phyloP scores from a whole-genome alignment of 2,329 filamentous ascomycete genomes.

The Cordyceps javanica region DNA sequence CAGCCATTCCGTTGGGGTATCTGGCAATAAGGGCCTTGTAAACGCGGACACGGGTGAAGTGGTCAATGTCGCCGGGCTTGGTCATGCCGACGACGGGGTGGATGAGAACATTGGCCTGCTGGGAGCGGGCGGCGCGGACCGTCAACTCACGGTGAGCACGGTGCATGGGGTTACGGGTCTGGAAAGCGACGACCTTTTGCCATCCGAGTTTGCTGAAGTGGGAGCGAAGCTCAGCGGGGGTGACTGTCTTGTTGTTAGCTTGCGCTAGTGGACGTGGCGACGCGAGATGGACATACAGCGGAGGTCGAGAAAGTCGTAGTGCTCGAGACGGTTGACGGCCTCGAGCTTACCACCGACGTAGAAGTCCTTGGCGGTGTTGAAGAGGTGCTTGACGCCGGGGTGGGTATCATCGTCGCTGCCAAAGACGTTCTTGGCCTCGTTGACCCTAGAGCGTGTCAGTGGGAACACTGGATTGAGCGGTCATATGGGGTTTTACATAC shows the following conservation, averaged over 20 bases:
- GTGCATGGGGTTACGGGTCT: constrained; percentile 99
- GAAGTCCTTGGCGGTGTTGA: constrained; percentile 72
- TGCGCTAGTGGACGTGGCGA: not conserved
- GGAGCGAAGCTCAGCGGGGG: constrained; percentile 85
- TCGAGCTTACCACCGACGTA: constrained; percentile 96
- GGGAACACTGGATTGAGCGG: not conserved
- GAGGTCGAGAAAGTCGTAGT: constrained; percentile 98
- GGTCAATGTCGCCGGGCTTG: constrained; percentile 98
- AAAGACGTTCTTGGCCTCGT: constrained; percentile 92
- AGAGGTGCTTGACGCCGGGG: constrained; percentile 87
- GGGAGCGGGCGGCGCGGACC: constrained; percentile 88
- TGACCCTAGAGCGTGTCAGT: constrained; percentile 48
- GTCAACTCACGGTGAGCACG: constrained; percentile 96
- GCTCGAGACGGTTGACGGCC: constrained; percentile 88
- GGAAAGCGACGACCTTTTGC: constrained; percentile 96
- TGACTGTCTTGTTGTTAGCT: constrained; percentile 48
- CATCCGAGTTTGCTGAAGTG: constrained; percentile 99
- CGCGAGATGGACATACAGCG: constrained; percentile 58
- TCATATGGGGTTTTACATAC: constrained; percentile 43
- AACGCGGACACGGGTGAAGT: constrained; percentile 97
- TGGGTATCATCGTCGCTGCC: constrained; percentile 85
- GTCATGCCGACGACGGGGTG: constrained; percentile 97
- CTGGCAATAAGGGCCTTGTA: constrained; percentile 95
- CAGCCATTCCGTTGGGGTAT: constrained; percentile 99
- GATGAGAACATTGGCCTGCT: constrained; percentile 97